These are phyloP conservation scores for Macrolepiota albuminosa DNA, from an alignment of 768 basidiomycete species.

Conservation along the genomic window DNA sequence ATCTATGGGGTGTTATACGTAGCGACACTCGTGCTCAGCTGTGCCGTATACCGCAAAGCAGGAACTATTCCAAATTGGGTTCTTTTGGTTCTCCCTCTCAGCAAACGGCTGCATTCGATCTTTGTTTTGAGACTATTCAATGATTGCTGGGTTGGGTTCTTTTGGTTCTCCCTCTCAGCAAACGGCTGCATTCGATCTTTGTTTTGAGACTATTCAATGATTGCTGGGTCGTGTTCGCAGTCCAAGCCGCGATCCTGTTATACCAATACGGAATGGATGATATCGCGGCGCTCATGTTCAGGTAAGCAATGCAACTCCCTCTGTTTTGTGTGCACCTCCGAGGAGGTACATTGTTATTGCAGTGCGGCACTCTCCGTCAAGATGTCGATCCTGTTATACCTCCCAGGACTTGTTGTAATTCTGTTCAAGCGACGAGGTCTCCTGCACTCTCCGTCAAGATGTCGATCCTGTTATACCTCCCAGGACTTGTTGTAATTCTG, in stretches of 20 bases:
- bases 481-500: slow-evolving; percentile 78
- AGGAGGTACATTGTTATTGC: neutral
- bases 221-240: slow-evolving; percentile 72
- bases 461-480: slow-evolving; percentile 87
- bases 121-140: slow-evolving; percentile 92
- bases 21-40: slow-evolving; percentile 55
- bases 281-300: slow-evolving; percentile 63
- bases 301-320: slow-evolving; percentile 41
- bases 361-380: slow-evolving; percentile 88
- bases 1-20: slow-evolving; percentile 78
- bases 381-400: slow-evolving; percentile 89
- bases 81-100: slow-evolving; percentile 68
- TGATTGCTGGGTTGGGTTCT: slow-evolving; percentile 82
- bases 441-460: slow-evolving; percentile 95
- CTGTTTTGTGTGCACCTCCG: neutral
- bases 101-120: slow-evolving; percentile 93
- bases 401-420: slow-evolving; percentile 84
- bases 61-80: slow-evolving; percentile 68
- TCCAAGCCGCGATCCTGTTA: slow-evolving; percentile 64
- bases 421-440: slow-evolving; percentile 79
- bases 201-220: slow-evolving; percentile 93
- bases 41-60: slow-evolving; percentile 61
- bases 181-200: slow-evolving; percentile 91
- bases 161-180: slow-evolving; percentile 80
- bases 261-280: slow-evolving; percentile 58